These are phyloP conservation scores for Euphorbia lathyris DNA, from an alignment of 345 rosid genomes.

Conservation along the genomic window DNA sequence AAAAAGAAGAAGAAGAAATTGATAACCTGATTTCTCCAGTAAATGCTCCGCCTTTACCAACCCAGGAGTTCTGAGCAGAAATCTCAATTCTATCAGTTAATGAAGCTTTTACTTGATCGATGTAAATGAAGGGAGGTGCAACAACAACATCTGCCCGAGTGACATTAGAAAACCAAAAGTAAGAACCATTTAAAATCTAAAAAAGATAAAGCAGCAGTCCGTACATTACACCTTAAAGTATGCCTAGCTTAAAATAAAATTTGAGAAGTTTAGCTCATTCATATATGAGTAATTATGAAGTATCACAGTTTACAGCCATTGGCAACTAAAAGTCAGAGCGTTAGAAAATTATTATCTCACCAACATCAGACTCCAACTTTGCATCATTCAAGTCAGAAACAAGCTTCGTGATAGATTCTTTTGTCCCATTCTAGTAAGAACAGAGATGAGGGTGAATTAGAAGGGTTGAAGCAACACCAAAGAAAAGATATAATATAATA, in stretches of 20 bases:
- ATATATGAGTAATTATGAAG: neutral
- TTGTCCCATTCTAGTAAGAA: conserved; percentile 75
- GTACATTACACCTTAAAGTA: neutral
- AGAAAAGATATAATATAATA: conserved; percentile 9
- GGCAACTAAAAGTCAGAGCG: conserved; percentile 3
- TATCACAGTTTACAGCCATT: neutral
- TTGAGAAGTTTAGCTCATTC: neutral
- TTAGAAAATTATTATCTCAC: conserved; percentile 37
- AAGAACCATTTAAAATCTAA: neutral
- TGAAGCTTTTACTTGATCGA: conserved; percentile 70
- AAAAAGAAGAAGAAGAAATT: conserved; percentile 3
- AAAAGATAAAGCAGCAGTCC: neutral
- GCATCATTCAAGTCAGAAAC: conserved; percentile 82
- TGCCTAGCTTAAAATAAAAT: neutral
- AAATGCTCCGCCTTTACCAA: conserved; percentile 96
- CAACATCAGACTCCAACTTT: conserved; percentile 85
- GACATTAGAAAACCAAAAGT: conserved; percentile 8
- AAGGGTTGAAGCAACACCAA: conserved; percentile 6
- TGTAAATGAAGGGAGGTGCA: conserved; percentile 93
- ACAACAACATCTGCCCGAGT: conserved; percentile 77
- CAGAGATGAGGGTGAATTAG: conserved; percentile 6
- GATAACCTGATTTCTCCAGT: conserved; percentile 96
- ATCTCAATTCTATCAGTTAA: conserved; percentile 68
- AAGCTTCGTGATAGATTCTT: conserved; percentile 84
- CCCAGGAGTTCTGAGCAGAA: conserved; percentile 97